Percentiles rank a stretch among this genome's conserved stretches.
These are phyloP conservation scores for Myxozyma udenii DNA, from an alignment of 805 yeast genomes.

Conservation along the genomic window DNA sequence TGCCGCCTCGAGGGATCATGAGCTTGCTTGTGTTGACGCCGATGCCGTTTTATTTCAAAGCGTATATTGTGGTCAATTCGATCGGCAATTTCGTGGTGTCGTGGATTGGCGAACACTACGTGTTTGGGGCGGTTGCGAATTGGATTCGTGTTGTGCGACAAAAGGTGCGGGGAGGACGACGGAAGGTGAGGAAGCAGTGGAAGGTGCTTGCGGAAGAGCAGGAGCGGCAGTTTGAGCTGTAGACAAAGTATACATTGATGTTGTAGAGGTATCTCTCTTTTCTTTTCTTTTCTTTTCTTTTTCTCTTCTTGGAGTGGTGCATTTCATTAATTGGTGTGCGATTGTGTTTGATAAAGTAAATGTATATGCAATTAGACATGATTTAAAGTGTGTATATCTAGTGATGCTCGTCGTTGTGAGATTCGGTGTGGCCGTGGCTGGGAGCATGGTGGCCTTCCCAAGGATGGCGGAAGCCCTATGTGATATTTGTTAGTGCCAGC, in stretches of 20 bases:
- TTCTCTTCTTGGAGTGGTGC: background rate
- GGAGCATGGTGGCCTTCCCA: constrained; percentile 41
- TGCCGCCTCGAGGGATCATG: constrained; percentile 56
- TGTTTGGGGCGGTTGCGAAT: constrained; percentile 46
- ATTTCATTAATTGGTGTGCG: background rate
- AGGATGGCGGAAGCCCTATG: constrained; percentile 37
- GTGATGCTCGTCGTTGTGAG: constrained; percentile 29
- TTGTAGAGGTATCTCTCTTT: background rate
- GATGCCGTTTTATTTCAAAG: constrained; percentile 51
- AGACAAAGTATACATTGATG: background rate
- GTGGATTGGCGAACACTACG: constrained; percentile 45
- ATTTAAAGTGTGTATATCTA: no score
- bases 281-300: background rate
- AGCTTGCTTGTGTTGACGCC: constrained; percentile 71
- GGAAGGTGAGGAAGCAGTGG: constrained; percentile 39
- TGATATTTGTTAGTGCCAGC: background rate
- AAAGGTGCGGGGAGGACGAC: constrained; percentile 25
- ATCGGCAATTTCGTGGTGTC: constrained; percentile 50
- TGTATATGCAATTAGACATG: background rate
- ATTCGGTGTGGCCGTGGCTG: constrained; percentile 16
- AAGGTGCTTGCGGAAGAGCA: constrained; percentile 35
- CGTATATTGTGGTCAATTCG: constrained; percentile 49
- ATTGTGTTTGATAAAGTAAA: background rate
- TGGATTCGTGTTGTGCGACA: constrained; percentile 21
- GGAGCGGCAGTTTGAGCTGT: constrained; percentile 6